These are phyloP conservation scores for Furcasterigmium sp. DNA, from an alignment of 2,329 filamentous ascomycete genomes.

Conservation along the genomic window DNA sequence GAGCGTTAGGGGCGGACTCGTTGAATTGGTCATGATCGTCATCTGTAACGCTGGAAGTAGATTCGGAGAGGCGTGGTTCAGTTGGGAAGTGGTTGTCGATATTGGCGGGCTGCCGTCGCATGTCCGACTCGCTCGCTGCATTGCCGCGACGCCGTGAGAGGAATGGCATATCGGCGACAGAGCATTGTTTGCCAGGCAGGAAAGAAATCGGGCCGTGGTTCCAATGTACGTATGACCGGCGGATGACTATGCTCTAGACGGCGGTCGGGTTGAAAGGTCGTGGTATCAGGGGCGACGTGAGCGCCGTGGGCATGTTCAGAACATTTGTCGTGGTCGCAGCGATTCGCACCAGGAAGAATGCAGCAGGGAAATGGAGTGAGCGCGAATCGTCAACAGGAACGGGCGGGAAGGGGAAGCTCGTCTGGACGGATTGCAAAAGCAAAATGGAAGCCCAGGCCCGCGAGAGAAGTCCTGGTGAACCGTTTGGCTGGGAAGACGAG, in stretches of 20 bases:
- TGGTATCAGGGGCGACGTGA: no score
- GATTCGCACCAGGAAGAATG: no score
- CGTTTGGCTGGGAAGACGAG: not conserved
- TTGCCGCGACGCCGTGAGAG: slow-evolving; percentile 53
- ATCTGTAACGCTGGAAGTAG: slow-evolving; percentile 13
- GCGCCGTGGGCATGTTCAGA: no score
- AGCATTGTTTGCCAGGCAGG: slow-evolving; percentile 22
- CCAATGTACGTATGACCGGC: not conserved
- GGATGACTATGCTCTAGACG: no score
- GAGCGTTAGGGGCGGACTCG: not conserved
- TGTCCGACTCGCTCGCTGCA: slow-evolving; percentile 54
- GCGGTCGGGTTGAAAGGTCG: no score
- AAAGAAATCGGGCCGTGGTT: slow-evolving; percentile 3
- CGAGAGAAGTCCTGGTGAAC: no score
- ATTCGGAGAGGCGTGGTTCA: slow-evolving; percentile 13
- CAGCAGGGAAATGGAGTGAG: no score
- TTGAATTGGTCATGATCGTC: not conserved
- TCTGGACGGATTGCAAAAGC: no score
- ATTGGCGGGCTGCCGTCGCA: slow-evolving; percentile 45
- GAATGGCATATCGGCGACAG: slow-evolving; percentile 48
- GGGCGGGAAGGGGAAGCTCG: no score
- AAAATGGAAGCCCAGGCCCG: no score
- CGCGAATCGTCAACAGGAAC: no score
- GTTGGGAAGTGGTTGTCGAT: slow-evolving; percentile 20
- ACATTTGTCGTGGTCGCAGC: no score